Evolutionary conservation across 2,329 filamentous ascomycete species (phyloP).

Genomic region (Proliferodiscus dingleyae): DNA sequence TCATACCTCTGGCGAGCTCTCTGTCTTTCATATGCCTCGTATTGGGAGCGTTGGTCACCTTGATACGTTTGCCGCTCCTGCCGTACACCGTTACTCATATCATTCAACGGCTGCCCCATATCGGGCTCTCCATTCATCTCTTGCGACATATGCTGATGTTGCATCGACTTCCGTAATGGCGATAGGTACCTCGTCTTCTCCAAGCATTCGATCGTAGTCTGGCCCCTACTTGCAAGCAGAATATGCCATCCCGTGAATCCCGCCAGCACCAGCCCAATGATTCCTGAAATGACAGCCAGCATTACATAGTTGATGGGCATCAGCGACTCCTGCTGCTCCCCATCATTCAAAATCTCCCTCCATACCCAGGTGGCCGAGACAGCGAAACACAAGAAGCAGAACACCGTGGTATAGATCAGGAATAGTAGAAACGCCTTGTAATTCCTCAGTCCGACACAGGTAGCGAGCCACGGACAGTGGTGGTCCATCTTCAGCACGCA

Average conservation of each 20-base stretch:
- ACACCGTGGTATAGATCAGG: constrained; percentile 80
- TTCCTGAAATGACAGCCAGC: constrained; percentile 78
- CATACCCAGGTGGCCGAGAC: constrained; percentile 79
- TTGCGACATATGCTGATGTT: constrained; percentile 60
- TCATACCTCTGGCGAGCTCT: constrained; percentile 66
- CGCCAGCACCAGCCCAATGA: constrained; percentile 83
- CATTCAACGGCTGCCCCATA: constrained; percentile 69
- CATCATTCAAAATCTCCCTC: constrained; percentile 69
- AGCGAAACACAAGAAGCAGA: constrained; percentile 77
- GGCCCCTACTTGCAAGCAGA: constrained; percentile 68
- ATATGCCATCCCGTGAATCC: constrained; percentile 94
- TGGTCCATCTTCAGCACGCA: constrained; percentile 99
- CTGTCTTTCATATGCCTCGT: constrained; percentile 53
- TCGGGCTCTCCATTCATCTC: constrained; percentile 44
- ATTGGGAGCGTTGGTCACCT: constrained; percentile 27
- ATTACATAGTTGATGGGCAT: constrained; percentile 90
- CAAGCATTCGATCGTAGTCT: constrained; percentile 93
- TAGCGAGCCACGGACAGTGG: constrained; percentile 96
- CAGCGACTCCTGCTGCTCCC: constrained; percentile 66
- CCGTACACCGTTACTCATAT: constrained; percentile 50
- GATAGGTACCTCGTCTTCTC: constrained; percentile 94
- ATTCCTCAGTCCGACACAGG: constrained; percentile 88
- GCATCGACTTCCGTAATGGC: constrained; percentile 66
- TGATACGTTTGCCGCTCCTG: constrained; percentile 14
- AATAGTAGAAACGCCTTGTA: constrained; percentile 96